A percentile compares a stretch with the other conserved stretches of the same genome.
Evolutionary conservation across 345 rosid species (phyloP).

Genomic region (Sonneratia alba): DNA sequence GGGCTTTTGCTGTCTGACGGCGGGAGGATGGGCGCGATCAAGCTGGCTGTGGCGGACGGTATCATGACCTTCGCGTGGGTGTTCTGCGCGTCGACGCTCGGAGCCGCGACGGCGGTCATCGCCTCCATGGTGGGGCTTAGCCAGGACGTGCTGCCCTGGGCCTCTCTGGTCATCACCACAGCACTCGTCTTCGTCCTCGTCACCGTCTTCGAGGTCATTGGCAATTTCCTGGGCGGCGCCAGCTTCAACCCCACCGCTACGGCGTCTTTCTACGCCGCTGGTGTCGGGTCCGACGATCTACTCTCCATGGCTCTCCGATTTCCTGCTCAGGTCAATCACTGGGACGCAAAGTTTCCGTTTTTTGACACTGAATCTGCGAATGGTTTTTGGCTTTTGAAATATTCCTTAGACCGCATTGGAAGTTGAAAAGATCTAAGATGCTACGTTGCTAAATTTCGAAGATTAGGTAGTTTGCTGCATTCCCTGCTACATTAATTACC

Average conservation of each 20-base stretch:
- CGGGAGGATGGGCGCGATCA: slow-evolving; percentile 50
- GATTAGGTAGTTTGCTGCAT: not conserved
- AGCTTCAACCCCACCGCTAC: slow-evolving; percentile 82
- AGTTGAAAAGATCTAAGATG: not conserved
- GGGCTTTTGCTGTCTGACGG: not conserved
- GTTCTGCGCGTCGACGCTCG: slow-evolving; percentile 42
- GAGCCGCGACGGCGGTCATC: slow-evolving; percentile 44
- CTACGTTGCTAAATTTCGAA: not conserved
- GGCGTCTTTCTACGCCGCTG: slow-evolving; percentile 80
- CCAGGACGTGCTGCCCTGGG: slow-evolving; percentile 28
- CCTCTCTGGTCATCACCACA: slow-evolving; percentile 32
- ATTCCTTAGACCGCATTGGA: not conserved
- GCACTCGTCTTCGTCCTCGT: slow-evolving; percentile 55
- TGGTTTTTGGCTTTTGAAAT: not conserved
- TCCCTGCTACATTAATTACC: not conserved
- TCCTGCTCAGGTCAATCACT: slow-evolving; percentile 64
- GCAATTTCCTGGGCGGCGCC: slow-evolving; percentile 68
- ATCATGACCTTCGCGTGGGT: slow-evolving; percentile 68
- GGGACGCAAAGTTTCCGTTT: not conserved
- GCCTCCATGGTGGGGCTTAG: slow-evolving; percentile 40
- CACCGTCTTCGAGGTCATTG: slow-evolving; percentile 48
- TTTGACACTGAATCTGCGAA: not conserved
- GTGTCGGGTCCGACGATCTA: slow-evolving; percentile 60
- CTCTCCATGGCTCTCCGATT: slow-evolving; percentile 80
- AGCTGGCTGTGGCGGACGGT: slow-evolving; percentile 55